Conservation (phyloP, 164 flowering plant species). For the Vitis riparia region DNA sequence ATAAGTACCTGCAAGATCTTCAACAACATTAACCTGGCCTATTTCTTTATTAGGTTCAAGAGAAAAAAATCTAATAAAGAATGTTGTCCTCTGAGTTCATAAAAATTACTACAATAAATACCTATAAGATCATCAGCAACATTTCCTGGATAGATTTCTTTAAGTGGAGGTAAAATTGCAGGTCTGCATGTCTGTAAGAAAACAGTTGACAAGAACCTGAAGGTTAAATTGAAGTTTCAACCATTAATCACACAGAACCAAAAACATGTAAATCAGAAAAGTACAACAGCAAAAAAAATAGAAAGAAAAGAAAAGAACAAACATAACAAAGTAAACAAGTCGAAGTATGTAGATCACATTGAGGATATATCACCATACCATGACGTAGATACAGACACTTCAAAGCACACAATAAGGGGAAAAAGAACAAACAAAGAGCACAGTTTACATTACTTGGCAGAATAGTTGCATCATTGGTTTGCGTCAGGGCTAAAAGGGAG, state of each 20-base stretch:
- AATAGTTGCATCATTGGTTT: neutral
- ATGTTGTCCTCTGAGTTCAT: neutral
- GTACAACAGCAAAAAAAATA: neutral
- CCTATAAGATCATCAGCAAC: constrained; percentile 75
- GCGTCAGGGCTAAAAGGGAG: neutral
- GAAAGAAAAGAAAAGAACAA: neutral
- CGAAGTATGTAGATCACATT: neutral
- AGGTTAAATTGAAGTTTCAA: neutral
- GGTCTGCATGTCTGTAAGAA: constrained; percentile 79
- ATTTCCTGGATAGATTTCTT: constrained; percentile 71
- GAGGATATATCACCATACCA: neutral
- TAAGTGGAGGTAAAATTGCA: constrained; percentile 86
- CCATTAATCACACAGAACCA: neutral
- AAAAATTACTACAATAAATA: constrained; percentile 14
- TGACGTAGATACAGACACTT: neutral
- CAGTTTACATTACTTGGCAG: neutral
- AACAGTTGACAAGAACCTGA: neutral
- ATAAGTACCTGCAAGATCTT: constrained; percentile 71
- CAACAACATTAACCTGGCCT: constrained; percentile 61
- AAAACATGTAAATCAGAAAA: neutral
- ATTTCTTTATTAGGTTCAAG: constrained; percentile 35
- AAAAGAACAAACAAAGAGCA: neutral
- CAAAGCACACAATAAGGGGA: neutral
- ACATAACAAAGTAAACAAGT: neutral
- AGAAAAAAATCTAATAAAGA: too few species aligned